These are phyloP conservation scores for Termitomyces titanicus DNA, from an alignment of 768 basidiomycete species.

Conservation along the genomic window DNA sequence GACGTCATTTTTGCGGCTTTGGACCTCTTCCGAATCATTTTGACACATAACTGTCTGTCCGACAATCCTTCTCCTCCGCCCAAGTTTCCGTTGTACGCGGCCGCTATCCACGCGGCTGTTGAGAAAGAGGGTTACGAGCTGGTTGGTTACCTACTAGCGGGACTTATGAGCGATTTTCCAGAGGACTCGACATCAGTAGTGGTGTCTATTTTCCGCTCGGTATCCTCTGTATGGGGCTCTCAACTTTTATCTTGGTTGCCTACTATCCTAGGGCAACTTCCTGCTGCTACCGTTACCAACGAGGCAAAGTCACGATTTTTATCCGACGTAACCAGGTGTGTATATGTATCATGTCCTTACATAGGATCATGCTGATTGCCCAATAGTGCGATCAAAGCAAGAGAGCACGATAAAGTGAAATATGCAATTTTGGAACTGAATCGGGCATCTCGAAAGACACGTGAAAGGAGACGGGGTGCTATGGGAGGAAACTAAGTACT, in stretches of 20 bases:
- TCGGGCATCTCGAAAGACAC: conserved; percentile 69
- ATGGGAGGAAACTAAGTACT: conserved; percentile 28
- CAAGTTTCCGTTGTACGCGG: conserved; percentile 59
- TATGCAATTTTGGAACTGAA: conserved; percentile 69
- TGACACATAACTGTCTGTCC: conserved; percentile 73
- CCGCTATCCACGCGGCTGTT: conserved; percentile 57
- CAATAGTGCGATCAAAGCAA: conserved; percentile 57
- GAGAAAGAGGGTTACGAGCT: conserved; percentile 73
- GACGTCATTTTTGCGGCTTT: conserved; percentile 81
- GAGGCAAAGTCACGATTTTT: conserved; percentile 72
- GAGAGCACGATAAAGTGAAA: conserved; percentile 79
- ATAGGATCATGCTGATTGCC: neutral
- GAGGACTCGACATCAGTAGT: conserved; percentile 76
- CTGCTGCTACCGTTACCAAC: conserved; percentile 53
- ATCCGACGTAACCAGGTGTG: conserved; percentile 70
- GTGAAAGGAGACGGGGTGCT: conserved; percentile 53
- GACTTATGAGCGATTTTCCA: conserved; percentile 84
- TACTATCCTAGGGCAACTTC: conserved; percentile 66
- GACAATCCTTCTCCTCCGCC: conserved; percentile 41
- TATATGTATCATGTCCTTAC: conserved; percentile 28
- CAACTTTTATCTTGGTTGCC: conserved; percentile 75
- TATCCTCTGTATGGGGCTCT: conserved; percentile 63
- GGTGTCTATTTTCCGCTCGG: conserved; percentile 71
- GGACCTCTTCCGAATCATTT: conserved; percentile 72
- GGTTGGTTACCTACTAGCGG: conserved; percentile 63